A percentile compares a stretch with the other conserved stretches of the same genome.
Evolutionary conservation across 768 basidiomycete species (phyloP).

Genomic region (Trichaptum fuscoviolaceum): DNA sequence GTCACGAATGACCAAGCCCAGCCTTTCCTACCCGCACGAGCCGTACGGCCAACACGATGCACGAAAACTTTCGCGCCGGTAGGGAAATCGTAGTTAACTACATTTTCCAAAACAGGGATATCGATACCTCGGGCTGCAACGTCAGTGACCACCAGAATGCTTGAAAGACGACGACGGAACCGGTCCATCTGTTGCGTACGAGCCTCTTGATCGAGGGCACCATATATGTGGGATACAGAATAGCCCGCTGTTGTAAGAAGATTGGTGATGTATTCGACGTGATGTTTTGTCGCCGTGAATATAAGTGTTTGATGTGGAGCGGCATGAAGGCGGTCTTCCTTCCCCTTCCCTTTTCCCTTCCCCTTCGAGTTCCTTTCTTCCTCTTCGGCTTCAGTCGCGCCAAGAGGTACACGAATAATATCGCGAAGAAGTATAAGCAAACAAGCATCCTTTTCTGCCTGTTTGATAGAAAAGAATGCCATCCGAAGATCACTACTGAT

Average conservation of each 20-base stretch:
- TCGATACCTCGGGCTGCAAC: constrained; percentile 98
- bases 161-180: constrained; percentile 77
- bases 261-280: constrained; percentile 88
- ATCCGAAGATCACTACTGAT: constrained; percentile 90
- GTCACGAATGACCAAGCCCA: constrained; percentile 97
- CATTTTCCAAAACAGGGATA: constrained; percentile 93
- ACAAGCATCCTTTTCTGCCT: constrained; percentile 91
- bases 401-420: constrained; percentile 76
- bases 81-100: constrained; percentile 98
- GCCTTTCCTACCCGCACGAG: constrained; percentile 89
- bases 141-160: constrained; percentile 91
- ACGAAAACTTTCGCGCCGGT: constrained; percentile 91
- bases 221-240: constrained; percentile 90
- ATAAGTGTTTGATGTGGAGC: constrained; percentile 89
- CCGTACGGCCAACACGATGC: constrained; percentile 95
- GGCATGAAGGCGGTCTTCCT: constrained; percentile 39
- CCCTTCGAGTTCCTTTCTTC: constrained; percentile 32
- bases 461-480: constrained; percentile 91
- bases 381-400: constrained; percentile 25
- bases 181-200: constrained; percentile 86
- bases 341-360: constrained; percentile 42
- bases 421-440: constrained; percentile 80
- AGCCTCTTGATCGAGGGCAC: constrained; percentile 88
- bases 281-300: constrained; percentile 96
- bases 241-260: constrained; percentile 81